Evolutionary conservation across 2,329 filamentous ascomycete species (phyloP).

Genomic region (Monosporascus sp.): DNA sequence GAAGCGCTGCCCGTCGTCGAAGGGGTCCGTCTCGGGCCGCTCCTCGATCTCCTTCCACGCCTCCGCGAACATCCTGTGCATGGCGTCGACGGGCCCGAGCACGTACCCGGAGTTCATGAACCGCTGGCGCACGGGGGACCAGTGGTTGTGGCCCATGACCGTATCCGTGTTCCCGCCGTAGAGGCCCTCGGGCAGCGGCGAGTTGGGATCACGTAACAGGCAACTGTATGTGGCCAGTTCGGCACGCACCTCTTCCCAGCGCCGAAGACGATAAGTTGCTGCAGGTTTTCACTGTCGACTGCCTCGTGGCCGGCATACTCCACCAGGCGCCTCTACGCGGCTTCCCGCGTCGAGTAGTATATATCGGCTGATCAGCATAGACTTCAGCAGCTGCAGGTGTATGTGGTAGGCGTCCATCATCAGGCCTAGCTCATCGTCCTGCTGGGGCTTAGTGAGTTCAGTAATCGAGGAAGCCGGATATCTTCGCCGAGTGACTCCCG

Average conservation of each 20-base stretch:
- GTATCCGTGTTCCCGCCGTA: neutral
- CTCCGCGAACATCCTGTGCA: neutral
- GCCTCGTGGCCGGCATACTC: neutral
- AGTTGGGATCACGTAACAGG: neutral
- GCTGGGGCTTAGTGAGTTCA: neutral
- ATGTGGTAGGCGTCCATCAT: constrained; percentile 1
- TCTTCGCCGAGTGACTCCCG: neutral
- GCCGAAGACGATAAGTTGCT: neutral
- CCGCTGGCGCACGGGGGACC: neutral
- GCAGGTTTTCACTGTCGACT: neutral
- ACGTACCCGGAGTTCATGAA: neutral
- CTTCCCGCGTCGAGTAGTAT: neutral
- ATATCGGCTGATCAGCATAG: neutral
- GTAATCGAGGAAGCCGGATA: neutral
- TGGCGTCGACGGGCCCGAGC: neutral
- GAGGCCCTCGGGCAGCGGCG: neutral
- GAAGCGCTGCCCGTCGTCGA: neutral
- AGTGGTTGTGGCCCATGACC: neutral
- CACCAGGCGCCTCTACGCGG: neutral
- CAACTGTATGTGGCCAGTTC: neutral
- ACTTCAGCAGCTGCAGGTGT: neutral
- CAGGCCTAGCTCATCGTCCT: neutral
- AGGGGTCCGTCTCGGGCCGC: neutral
- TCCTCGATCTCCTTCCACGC: neutral
- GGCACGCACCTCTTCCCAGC: neutral